A percentile compares a stretch with the other conserved stretches of the same genome.
Conservation (phyloP, 139 green algal genomes). For the Trebouxia sp. region DNA sequence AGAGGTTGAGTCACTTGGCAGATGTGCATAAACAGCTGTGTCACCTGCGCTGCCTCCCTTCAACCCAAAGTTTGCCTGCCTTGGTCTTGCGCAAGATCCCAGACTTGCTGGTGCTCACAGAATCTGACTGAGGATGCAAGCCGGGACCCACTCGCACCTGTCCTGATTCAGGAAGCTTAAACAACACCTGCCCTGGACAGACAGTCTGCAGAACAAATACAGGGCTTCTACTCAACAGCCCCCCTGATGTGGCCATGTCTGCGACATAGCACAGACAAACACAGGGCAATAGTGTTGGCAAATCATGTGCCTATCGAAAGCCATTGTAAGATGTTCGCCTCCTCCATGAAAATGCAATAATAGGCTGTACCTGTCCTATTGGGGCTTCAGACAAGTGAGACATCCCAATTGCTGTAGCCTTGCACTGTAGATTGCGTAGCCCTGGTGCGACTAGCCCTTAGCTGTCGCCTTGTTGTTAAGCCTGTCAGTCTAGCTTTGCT, state of each 20-base stretch:
- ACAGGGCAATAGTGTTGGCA: too few species aligned
- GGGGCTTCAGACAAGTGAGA: background rate
- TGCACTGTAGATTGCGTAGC: too few species aligned
- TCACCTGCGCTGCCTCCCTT: slow-evolving; percentile 71
- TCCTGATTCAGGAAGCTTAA: slow-evolving; percentile 62
- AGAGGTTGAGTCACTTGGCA: background rate
- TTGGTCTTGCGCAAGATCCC: slow-evolving; percentile 66
- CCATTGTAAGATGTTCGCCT: too few species aligned
- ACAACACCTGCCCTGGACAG: slow-evolving; percentile 71
- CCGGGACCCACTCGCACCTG: slow-evolving; percentile 57
- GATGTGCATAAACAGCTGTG: background rate
- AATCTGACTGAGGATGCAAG: slow-evolving; percentile 44
- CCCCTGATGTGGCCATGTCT: too few species aligned
- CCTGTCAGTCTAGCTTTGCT: too few species aligned
- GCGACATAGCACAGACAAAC: too few species aligned
- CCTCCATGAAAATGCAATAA: too few species aligned
- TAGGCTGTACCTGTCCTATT: background rate
- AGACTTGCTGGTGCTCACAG: slow-evolving; percentile 55
- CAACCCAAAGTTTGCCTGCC: slow-evolving; percentile 72
- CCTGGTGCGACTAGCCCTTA: too few species aligned
- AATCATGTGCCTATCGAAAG: too few species aligned
- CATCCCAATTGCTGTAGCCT: too few species aligned
- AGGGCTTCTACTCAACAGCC: too few species aligned
- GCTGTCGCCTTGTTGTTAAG: too few species aligned
- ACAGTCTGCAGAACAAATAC: slow-evolving; percentile 51